A percentile compares a stretch with the other conserved stretches of the same genome.
Conservation (phyloP, 345 rosid species). For the Combretum micranthum region DNA sequence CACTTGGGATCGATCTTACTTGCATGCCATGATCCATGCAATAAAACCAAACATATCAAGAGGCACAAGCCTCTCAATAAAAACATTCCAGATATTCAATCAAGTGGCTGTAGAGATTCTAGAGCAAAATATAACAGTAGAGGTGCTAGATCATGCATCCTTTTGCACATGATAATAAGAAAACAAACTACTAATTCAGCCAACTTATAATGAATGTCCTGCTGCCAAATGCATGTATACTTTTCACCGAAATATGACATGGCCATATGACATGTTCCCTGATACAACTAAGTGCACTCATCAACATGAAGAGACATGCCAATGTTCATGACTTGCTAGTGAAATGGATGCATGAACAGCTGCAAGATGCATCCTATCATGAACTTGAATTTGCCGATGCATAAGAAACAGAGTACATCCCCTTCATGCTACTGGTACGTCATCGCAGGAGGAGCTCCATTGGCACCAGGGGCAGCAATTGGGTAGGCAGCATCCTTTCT, state of each 20-base stretch:
- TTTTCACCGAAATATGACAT: slow-evolving; percentile 3
- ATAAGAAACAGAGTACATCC: slow-evolving; percentile 76
- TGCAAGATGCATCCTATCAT: slow-evolving; percentile 89
- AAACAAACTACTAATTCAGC: background rate
- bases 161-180: too few species aligned
- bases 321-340: slow-evolving; percentile 63
- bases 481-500: slow-evolving; percentile 63
- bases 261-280: slow-evolving; percentile 7
- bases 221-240: slow-evolving; percentile 14
- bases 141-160: too few species aligned
- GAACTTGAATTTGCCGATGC: slow-evolving; percentile 38
- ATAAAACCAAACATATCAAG: too few species aligned
- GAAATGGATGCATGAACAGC: slow-evolving; percentile 91
- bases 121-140: too few species aligned
- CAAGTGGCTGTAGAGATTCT: too few species aligned
- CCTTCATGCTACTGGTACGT: slow-evolving; percentile 78
- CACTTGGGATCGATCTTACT: too few species aligned
- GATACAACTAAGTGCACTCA: slow-evolving; percentile 10
- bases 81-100: too few species aligned
- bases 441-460: slow-evolving; percentile 60
- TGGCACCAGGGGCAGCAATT: slow-evolving; percentile 64
- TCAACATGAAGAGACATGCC: slow-evolving; percentile 62
- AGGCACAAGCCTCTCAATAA: too few species aligned
- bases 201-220: background rate
- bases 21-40: too few species aligned